A percentile compares a stretch with the other conserved stretches of the same genome.
Conservation (phyloP, 805 yeast species). For the Candida odintsovae region DNA sequence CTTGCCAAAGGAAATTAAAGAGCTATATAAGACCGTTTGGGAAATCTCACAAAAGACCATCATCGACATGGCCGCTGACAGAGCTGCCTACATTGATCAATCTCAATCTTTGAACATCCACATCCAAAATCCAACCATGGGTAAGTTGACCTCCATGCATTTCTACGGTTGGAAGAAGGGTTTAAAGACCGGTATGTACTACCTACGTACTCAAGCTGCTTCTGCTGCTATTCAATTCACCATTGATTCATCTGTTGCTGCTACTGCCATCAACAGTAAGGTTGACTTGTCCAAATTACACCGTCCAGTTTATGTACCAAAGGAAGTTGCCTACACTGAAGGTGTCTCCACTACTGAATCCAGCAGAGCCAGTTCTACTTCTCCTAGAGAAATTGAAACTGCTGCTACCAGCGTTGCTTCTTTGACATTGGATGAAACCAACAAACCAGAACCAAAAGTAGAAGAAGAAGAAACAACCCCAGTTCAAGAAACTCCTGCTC, state of each 20-base stretch:
- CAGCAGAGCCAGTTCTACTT: conserved; percentile 22
- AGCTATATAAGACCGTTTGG: conserved; percentile 93
- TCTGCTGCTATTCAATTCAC: conserved; percentile 93
- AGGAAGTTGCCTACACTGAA: conserved; percentile 10
- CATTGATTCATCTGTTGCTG: conserved; percentile 88
- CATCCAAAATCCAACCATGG: conserved; percentile 84
- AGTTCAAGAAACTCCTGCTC: conserved; percentile 19
- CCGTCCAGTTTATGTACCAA: conserved; percentile 33
- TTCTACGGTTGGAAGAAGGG: conserved; percentile 99
- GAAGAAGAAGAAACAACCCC: conserved; percentile 24
- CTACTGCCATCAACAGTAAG: conserved; percentile 64
- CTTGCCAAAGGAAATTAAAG: conserved; percentile 71
- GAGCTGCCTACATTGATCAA: conserved; percentile 83
- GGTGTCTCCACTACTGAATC: conserved; percentile 10
- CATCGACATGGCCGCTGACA: conserved; percentile 80
- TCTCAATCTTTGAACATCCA: conserved; percentile 89
- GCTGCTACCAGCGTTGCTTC: conserved; percentile 31
- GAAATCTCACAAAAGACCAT: conserved; percentile 83
- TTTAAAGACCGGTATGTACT: conserved; percentile 97
- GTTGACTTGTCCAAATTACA: conserved; percentile 30
- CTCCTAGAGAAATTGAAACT: conserved; percentile 30
- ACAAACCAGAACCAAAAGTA: conserved; percentile 18
- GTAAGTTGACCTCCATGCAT: conserved; percentile 97
- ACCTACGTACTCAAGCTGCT: conserved; percentile 95
- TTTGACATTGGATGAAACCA: conserved; percentile 34